Evolutionary conservation across 2,329 filamentous ascomycete genomes (phyloP), one percentile per base, ranked within the genome.

Genomic region (Colletotrichum sublineola): DNA sequence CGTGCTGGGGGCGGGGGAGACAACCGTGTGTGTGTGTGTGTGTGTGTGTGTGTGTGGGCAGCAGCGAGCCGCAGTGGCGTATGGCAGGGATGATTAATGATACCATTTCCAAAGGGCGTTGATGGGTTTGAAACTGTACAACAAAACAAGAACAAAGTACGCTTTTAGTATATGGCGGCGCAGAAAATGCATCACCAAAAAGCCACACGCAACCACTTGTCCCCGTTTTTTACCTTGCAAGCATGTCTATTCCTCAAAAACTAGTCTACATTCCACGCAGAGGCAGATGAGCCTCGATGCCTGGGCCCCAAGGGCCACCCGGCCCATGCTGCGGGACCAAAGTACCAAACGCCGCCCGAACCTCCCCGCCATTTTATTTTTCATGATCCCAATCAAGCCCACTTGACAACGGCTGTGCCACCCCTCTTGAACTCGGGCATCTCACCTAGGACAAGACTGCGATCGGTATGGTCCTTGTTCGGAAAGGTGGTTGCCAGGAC

Each of bases 401-500:
- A 88, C 83, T 92, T 92, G 52, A 92, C 90, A 48, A 92, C 87
- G 1, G 89, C 90, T 0, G 88, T 91, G 29, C 90, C 90, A 15
- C 90, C 90, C 79, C 87, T 88, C 84, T 89, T 92, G 77, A 92
- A 91, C 79, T 92, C 90, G 36, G 86, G 75, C 81, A 91, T 85
- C 31, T 92, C 89, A 7, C 88, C 88, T 38, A 92, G 79, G 1
- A 87, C 85, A 63, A 88, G 77, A 11, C 79, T 81, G 81, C 91
- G 91, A 77, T 96, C 93, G 2, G 87, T 91, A 74, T 96, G 88
- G 66, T 96, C 92, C 82, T 94, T 95, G 78, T 90, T 94, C 5
- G 94, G 94, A 81, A 96, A 96, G 0, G 93, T 96, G 0, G 94
- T 96, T 75, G 92, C 93, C 55, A 97, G 84, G 3, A 94, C 92